Conservation (phyloP, 106 monocot genomes). For the Dendrobium catenatum region DNA sequence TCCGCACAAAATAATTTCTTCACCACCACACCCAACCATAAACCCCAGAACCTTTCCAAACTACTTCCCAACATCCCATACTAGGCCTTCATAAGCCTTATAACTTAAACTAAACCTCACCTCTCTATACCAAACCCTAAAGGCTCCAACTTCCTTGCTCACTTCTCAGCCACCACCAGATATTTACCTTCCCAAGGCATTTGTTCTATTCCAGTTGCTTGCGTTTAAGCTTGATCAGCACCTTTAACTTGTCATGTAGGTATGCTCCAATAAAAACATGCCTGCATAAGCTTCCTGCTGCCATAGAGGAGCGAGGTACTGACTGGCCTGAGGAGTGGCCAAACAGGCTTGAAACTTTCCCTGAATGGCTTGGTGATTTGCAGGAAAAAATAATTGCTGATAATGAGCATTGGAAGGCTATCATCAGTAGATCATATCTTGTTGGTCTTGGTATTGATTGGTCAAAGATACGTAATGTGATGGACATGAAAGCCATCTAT, state of each 20-base stretch:
- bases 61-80: no score
- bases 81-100: no score
- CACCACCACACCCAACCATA: no score
- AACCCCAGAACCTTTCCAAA: no score
- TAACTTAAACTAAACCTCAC: no score
- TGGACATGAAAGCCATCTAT: slow-evolving; percentile 92
- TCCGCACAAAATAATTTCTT: no score
- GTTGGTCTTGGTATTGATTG: slow-evolving; percentile 87
- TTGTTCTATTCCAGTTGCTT: background rate
- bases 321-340: slow-evolving; percentile 99
- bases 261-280: slow-evolving; percentile 62
- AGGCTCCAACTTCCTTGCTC: no score
- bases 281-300: slow-evolving; percentile 63
- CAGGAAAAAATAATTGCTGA: slow-evolving; percentile 54
- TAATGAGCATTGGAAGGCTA: slow-evolving; percentile 67
- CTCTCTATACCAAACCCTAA: no score
- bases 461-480: slow-evolving; percentile 67
- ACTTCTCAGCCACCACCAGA: no score
- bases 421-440: slow-evolving; percentile 74
- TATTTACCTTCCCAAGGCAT: background rate
- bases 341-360: slow-evolving; percentile 72
- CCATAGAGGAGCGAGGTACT: slow-evolving; percentile 73
- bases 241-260: slow-evolving; percentile 29
- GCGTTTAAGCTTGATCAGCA: background rate
- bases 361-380: slow-evolving; percentile 78